These are phyloP conservation scores for Sesbania bispinosa DNA, from an alignment of 306 rosid genomes.

Conservation along the genomic window DNA sequence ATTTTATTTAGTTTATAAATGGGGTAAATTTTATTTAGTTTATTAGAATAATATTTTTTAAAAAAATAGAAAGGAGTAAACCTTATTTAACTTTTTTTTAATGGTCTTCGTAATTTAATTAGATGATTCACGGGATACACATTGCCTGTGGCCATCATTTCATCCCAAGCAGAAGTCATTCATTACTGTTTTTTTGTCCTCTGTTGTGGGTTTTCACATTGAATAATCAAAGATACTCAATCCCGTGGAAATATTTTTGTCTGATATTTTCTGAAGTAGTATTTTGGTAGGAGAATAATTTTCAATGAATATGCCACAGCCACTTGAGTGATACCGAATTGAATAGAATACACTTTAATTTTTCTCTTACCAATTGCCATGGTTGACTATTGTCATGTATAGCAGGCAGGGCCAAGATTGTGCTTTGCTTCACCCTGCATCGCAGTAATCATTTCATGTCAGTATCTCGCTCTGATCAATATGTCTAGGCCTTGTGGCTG, in stretches of 20 bases:
- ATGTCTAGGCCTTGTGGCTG: not conserved
- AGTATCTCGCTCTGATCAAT: constrained; percentile 10
- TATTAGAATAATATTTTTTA: no score
- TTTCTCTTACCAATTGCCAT: not conserved
- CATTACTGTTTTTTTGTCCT: constrained; percentile 17
- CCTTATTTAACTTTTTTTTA: not conserved
- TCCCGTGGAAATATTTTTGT: not conserved
- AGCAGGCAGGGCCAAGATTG: constrained; percentile 19
- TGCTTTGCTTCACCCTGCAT: not conserved
- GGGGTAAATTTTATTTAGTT: no score
- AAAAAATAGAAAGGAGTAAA: no score
- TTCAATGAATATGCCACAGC: not conserved
- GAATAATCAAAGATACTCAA: not conserved
- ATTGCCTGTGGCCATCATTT: constrained; percentile 19
- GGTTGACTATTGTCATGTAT: constrained; percentile 6
- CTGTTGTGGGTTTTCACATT: not conserved
- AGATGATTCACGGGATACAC: constrained; percentile 9
- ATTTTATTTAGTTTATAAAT: no score
- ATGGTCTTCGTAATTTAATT: not conserved
- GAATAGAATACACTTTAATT: not conserved
- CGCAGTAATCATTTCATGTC: constrained; percentile 28
- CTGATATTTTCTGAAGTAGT: not conserved
- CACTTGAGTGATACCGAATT: constrained; percentile 1
- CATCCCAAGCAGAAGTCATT: not conserved
- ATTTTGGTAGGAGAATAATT: not conserved